A percentile compares a stretch with the other conserved stretches of the same genome.
phyloP scores from a whole-genome alignment of 305 asterid species.

The Fraxinus dipetala region DNA sequence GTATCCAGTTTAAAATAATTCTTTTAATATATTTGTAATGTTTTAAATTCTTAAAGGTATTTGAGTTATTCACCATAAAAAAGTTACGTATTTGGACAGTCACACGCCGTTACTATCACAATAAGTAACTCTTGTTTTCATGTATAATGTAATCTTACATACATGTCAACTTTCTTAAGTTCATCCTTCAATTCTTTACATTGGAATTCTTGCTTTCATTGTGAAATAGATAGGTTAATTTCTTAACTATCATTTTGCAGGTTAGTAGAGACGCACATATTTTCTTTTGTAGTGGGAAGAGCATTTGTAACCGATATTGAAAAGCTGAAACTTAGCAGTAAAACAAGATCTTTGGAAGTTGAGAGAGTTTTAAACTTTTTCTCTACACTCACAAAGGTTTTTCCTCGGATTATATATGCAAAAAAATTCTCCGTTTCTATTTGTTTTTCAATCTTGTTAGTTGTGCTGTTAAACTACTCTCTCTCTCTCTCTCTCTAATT shows the following conservation, averaged over 20 bases:
- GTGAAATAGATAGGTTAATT: conserved; percentile 19
- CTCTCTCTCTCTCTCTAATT: conserved; percentile 23
- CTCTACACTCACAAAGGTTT: conserved; percentile 82
- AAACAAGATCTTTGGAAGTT: conserved; percentile 84
- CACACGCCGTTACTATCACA: neutral
- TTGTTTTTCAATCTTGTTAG: conserved; percentile 16
- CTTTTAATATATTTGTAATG: neutral
- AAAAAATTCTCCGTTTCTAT: neutral
- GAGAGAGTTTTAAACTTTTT: conserved; percentile 77
- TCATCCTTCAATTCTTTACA: conserved; percentile 17
- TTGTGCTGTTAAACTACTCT: conserved; percentile 4
- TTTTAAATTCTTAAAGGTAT: neutral
- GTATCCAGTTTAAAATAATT: neutral
- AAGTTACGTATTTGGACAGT: neutral
- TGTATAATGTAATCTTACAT: conserved; percentile 1
- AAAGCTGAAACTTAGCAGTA: conserved; percentile 93
- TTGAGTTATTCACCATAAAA: neutral
- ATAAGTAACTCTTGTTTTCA: neutral
- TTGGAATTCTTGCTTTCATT: conserved; percentile 22
- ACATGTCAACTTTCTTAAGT: neutral
- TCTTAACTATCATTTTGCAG: conserved; percentile 51
- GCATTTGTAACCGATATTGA: conserved; percentile 96
- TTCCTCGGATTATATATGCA: conserved; percentile 17
- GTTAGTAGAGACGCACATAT: conserved; percentile 98
- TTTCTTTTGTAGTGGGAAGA: conserved; percentile 97